Conservation (phyloP, 306 rosid genomes). For the Lathyrus aphaca region DNA sequence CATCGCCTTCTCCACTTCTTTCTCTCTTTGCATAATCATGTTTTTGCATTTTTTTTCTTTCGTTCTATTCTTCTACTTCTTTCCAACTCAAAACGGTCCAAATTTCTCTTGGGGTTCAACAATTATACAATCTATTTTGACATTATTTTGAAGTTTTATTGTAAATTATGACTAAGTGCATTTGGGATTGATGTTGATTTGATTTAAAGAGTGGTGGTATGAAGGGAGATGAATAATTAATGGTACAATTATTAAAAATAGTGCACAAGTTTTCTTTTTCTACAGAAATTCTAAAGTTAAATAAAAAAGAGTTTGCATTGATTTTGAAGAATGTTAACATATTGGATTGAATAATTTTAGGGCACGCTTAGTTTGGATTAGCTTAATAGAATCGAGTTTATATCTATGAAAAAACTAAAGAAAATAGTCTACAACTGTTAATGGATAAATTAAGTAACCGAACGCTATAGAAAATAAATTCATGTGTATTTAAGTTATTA, state of each 20-base stretch:
- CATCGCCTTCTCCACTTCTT: slow-evolving; percentile 9
- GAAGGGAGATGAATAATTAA: too few species aligned
- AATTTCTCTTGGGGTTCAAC: background rate
- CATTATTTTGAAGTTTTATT: background rate
- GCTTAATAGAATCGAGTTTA: background rate
- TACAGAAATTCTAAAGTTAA: too few species aligned
- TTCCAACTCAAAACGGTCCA: background rate
- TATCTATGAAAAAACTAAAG: too few species aligned
- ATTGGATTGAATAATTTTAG: slow-evolving; percentile 1
- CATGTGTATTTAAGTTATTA: too few species aligned
- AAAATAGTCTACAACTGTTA: too few species aligned
- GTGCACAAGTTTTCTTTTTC: background rate
- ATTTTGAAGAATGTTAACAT: background rate
- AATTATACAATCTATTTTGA: background rate
- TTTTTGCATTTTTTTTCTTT: slow-evolving; percentile 2
- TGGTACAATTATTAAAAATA: background rate
- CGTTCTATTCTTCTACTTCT: background rate
- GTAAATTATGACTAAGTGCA: background rate
- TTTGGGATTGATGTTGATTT: background rate
- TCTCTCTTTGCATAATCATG: slow-evolving; percentile 14
- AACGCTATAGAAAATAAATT: too few species aligned
- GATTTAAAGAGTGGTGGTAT: background rate
- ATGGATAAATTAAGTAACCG: too few species aligned
- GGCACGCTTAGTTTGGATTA: background rate
- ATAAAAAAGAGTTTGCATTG: background rate